Evolutionary conservation across 2,329 filamentous ascomycete genomes (phyloP), one percentile per base, ranked within the genome.

Genomic region (Hypoxylon rubiginosum): DNA sequence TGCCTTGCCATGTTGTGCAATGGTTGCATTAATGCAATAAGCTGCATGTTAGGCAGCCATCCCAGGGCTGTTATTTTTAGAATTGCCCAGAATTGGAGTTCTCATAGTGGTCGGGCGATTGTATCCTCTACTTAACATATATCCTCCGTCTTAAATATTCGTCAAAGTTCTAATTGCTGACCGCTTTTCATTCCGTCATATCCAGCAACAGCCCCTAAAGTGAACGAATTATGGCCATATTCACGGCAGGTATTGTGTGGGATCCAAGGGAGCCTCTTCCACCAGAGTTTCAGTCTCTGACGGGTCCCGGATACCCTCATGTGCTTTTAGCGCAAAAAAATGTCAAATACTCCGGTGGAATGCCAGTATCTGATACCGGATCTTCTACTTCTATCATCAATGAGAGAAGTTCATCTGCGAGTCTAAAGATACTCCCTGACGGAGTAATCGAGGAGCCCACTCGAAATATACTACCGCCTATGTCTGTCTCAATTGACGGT

Each of bases 221-320:
- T 19, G 41, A 10, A 2, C 19, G 41, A 39, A 58, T 7, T 10
- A 68, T 66, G 68, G n/a, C 32, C 26, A 11, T 63, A n/a, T 71
- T 71, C 26, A 49, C 67, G 3, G 66, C 62, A 3, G 68, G 71
- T 13, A 72, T 75, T 17, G 62, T 65, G 2, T 74, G 71, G 69
- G 70, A 75, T 36, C 67, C 71, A 9, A 62, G 64, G 4, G 73
- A 76, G 53, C 74, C 74, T 0, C 54, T 70, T 13, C 74, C 73
- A 39, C 48, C 49, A 2, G 64, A 71, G 26, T 32, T 56, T 46
- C 17, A 21, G 21, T n/a, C 21, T 8, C 2, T 45, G 52, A 26
- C 4, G 2, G 34, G 15, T 2, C 8, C 34, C 11, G 34, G 34
- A n/a, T 10, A 32, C 30, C 8, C 30, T 32, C 30, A 24, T 32